Evolutionary conservation across 352 stramenopile species (phyloP), one percentile per base, ranked within the genome.

Genomic region (Pythium phragmiticola): DNA sequence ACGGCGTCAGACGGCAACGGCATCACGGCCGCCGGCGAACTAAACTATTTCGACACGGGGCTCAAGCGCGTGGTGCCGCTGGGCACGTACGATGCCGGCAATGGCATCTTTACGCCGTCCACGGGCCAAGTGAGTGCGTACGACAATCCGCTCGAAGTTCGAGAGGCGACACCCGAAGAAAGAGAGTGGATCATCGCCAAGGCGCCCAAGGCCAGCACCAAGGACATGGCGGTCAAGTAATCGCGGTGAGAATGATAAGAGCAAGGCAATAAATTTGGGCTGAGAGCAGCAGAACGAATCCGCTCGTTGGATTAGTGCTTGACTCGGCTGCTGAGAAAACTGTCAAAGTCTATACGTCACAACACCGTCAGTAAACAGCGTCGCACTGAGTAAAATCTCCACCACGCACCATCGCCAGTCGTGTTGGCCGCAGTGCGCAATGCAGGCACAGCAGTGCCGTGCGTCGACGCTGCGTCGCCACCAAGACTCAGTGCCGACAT

Each of bases 21-120:
- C 0, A 88, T 92, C 36, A 70, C 72, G 4, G 60, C 82, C 0
- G 71, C 80, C 6, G 78, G 80, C 1, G 78, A 90, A 46, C 76
- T 92, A 36, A 75, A 88, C 59, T 92, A 90, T 59, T 90, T 89
- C 48, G 78, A 92, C 47, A 86, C 80, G 14, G 77, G 77, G 0
- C 76, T 91, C 49, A 67, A 78, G 33, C 76, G 82, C 28, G 74
- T 87, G 12, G 70, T 93, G 4, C 84, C 84, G 26, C 70, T 90
- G 8, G 84, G 84, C 1, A 87, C 82, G 1, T 93, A 83, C 59
- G 84, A 93, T 30, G 82, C 84, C 1, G 84, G 84, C 33, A 90
- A 91, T 47, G 82, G 84, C 33, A 88, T 93, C 60, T 91, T 76
- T 73, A 80, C 72, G 21, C 82, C 76, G 26, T 91, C 79, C 11